Evolutionary conservation across 768 basidiomycete species (phyloP), one percentile per base, ranked within the genome.

Genomic region (Calvatia gigantea): DNA sequence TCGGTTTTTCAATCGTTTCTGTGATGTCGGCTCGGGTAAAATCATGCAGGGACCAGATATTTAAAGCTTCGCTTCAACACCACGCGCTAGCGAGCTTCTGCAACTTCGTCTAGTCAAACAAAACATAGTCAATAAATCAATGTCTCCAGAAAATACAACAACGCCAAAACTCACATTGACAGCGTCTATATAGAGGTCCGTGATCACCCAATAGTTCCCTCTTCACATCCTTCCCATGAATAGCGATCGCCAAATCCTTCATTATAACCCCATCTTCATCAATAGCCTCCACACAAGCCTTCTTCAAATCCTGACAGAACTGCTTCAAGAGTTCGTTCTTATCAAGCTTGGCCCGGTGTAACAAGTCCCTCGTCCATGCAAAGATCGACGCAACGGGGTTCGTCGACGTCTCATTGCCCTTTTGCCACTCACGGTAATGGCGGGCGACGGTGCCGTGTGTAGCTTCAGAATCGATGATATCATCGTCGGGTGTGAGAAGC

Each of bases 381-480:
- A 95, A 98, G 76, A 99, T 98, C 54, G 91, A 94, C 42, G 96
- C 96, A 62, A 98, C 94, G 37, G 96, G 95, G 82, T 99, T 99
- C 44, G 96, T 99, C 55, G 91, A 94, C 9, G 96, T 98, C 77
- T 98, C 97, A 57, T 88, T 86, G 48, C 96, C 96, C 78, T 98
- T 96, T 73, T 98, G 96, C 69, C 84, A 88, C 73, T 98, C 96
- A 54, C 96, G 88, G 73, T 95, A 99, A 75, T 98, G 96, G 35
- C 96, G 87, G 2, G 95, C 97, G 55, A 97, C 94, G 15, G 93
- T 95, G 23, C 87, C 96, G 69, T 99, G 96, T 9, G 96, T 96
- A 45, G 97, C 97, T 73, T 99, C 97, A 61, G 87, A 86, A 73
- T 99, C 97, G 68, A 98, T 86, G 50, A 91, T 81, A 67, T 86